Base-by-base conservation (phyloP, 768 basidiomycete species). In the Solioccasus polychromus region DNA sequence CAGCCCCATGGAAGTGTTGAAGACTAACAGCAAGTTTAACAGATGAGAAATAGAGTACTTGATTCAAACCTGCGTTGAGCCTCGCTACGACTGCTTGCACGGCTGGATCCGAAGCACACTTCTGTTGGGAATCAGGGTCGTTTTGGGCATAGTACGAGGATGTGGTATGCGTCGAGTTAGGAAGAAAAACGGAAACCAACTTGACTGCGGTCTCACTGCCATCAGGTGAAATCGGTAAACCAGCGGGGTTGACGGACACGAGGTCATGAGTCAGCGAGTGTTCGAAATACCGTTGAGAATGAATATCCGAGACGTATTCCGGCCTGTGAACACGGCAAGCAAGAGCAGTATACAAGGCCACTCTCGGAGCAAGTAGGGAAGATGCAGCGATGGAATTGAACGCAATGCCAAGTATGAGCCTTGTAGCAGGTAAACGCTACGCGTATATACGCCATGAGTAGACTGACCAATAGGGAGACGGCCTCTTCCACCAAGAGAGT, bases 281-380 rank as follows among this genome's bases (percentile, higher is more conserved):
- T 25, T 28, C 8, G n/a, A 36, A 35, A 1, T 37, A 32, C 6
- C n/a, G 32, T 23, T 8, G 23, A 28, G 19, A 25, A 19, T 14
- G 12, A 20, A 25, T 7, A 26, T 54, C 25, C 8, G 31, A 18
- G 32, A 47, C n/a, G 73, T 76, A 59, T 71, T 82, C 71, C 4
- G 85, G 84, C 52, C 71, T 82, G 58, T 80, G 77, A 12, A 74
- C 73, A n/a, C 72, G 74, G 60, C 90, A 92, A 17, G 73, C 85
- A 10, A 91, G 78, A 19, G 73, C 61, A n/a, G 84, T 88, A 63
- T 81, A 87, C 35, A 92, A 68, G 59, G 88, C 83, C 37, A 91
- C 74, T 37, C 78, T 77, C 8, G 89, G 85, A 0, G 88, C 88
- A 8, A 83, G 55, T 0, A 82, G 78, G 3, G 80, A 71, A 4